phyloP scores from a whole-genome alignment of 495 filamentous ascomycete species.

The Apiosordaria backusii region DNA sequence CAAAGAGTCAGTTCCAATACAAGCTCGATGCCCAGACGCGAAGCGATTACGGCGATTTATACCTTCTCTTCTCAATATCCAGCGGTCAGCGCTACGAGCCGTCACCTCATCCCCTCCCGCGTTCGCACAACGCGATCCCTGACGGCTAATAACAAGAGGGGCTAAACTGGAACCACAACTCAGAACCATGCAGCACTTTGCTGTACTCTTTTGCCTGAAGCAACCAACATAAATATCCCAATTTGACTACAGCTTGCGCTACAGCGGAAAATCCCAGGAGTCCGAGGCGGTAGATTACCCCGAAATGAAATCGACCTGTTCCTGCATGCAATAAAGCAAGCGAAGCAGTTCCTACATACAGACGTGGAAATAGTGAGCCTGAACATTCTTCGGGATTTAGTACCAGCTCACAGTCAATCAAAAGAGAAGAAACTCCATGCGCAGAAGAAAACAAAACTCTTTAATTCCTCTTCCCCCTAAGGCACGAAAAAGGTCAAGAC shows the following conservation, averaged over 20 bases:
- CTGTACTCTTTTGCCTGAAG: conserved; percentile 1
- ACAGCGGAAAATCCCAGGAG: background rate
- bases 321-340: background rate
- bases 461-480: background rate
- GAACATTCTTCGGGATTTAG: background rate
- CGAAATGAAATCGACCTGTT: background rate
- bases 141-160: background rate
- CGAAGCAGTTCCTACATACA: background rate
- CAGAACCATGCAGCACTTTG: background rate
- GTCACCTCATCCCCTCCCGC: background rate
- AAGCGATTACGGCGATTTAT: background rate
- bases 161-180: conserved; percentile 1
- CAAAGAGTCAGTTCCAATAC: background rate
- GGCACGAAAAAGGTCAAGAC: background rate
- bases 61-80: background rate
- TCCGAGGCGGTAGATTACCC: background rate
- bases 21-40: background rate
- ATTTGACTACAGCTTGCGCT: background rate
- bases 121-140: background rate
- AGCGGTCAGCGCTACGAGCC: background rate
- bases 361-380: background rate
- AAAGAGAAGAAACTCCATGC: background rate
- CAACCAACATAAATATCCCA: background rate
- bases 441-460: background rate
- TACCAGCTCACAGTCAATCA: background rate